These are phyloP conservation scores for Jaapia argillacea DNA, from an alignment of 768 basidiomycete species.

Conservation along the genomic window DNA sequence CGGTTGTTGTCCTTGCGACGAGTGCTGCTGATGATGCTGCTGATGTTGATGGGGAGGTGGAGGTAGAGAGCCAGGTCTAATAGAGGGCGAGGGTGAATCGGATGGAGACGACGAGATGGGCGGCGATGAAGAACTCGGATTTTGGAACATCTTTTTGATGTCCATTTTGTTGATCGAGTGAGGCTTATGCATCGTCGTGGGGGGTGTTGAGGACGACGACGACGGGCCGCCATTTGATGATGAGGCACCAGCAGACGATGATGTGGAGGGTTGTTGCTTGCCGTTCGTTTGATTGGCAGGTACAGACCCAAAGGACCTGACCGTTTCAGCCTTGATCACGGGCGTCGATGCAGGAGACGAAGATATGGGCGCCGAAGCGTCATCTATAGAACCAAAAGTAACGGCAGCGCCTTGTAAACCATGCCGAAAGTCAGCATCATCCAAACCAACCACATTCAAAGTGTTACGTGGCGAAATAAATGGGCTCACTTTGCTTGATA, in stretches of 20 bases:
- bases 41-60: slow-evolving; percentile 41
- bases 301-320: slow-evolving; percentile 79
- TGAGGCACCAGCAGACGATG: slow-evolving; percentile 22
- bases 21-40: no score
- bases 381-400: slow-evolving; percentile 88
- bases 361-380: slow-evolving; percentile 64
- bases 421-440: no score
- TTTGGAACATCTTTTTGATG: slow-evolving; percentile 55
- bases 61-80: slow-evolving; percentile 40
- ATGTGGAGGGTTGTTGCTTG: slow-evolving; percentile 28
- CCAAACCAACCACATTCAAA: slow-evolving; percentile 7
- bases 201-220: no score
- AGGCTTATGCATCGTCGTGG: slow-evolving; percentile 10
- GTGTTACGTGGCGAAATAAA: neutral
- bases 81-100: slow-evolving; percentile 26
- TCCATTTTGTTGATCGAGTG: slow-evolving; percentile 36
- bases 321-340: slow-evolving; percentile 55
- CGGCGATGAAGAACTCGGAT: slow-evolving; percentile 16
- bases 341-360: slow-evolving; percentile 69
- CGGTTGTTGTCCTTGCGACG: slow-evolving; percentile 19
- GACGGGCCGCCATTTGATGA: no score
- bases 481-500: slow-evolving; percentile 51
- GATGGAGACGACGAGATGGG: slow-evolving; percentile 10
- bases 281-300: slow-evolving; percentile 55
- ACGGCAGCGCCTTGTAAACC: slow-evolving; percentile 50